A percentile compares a stretch with the other conserved stretches of the same genome.
These are phyloP conservation scores for Saccharomycopsis olivae DNA, from an alignment of 805 yeast genomes.

Conservation along the genomic window DNA sequence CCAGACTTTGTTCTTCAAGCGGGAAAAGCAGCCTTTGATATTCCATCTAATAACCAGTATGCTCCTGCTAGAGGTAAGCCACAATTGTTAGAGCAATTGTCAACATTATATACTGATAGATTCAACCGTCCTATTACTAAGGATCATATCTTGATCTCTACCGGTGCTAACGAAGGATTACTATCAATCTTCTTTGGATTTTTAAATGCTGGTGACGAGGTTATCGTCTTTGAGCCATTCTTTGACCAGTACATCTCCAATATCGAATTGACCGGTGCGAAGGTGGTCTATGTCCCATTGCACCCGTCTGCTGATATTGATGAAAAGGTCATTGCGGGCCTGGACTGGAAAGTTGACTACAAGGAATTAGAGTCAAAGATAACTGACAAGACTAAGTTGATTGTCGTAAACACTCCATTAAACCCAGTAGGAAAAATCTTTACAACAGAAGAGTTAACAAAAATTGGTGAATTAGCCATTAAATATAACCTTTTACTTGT, in stretches of 20 bases:
- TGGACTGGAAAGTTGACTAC: constrained; percentile 83
- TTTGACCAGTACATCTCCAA: constrained; percentile 95
- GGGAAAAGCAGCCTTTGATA: constrained; percentile 62
- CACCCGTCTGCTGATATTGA: constrained; percentile 72
- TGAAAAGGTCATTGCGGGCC: constrained; percentile 54
- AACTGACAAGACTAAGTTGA: constrained; percentile 63
- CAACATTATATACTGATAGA: constrained; percentile 59
- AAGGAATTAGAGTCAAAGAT: constrained; percentile 64
- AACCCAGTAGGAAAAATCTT: constrained; percentile 93
- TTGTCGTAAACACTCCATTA: constrained; percentile 89
- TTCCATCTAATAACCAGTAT: constrained; percentile 78
- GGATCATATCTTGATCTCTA: constrained; percentile 67
- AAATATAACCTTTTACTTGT: constrained; percentile 73
- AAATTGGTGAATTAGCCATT: constrained; percentile 75
- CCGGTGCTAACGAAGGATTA: constrained; percentile 98
- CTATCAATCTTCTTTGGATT: constrained; percentile 77
- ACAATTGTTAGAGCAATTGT: constrained; percentile 55
- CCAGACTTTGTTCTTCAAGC: constrained; percentile 88
- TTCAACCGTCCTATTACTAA: constrained; percentile 48
- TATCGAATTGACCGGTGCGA: constrained; percentile 89
- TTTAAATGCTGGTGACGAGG: constrained; percentile 84
- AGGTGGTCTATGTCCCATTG: constrained; percentile 75
- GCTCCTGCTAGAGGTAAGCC: constrained; percentile 88
- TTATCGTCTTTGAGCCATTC: constrained; percentile 91
- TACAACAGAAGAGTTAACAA: constrained; percentile 58